These are phyloP conservation scores for Coleophoma crateriformis DNA, from an alignment of 2,329 filamentous ascomycete genomes.

Conservation along the genomic window DNA sequence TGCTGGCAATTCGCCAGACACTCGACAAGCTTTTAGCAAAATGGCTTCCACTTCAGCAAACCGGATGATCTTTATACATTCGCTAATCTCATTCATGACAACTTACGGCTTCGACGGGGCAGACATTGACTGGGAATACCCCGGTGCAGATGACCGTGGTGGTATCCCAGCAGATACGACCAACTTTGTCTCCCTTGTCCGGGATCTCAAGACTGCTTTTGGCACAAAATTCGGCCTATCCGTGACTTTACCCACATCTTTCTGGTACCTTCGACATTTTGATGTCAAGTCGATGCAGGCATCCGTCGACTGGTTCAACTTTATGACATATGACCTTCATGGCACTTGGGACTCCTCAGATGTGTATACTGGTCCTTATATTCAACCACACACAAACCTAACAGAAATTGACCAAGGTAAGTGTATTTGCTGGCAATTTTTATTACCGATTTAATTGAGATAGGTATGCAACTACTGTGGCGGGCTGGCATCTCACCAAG, in stretches of 20 bases:
- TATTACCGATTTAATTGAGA: constrained; percentile 29
- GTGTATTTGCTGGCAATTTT: too few species aligned
- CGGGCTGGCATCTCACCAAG: constrained; percentile 27
- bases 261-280: constrained; percentile 25
- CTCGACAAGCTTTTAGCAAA: constrained; percentile 20
- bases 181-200: constrained; percentile 24
- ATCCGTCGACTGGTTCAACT: constrained; percentile 20
- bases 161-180: constrained; percentile 29
- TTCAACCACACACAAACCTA: constrained; percentile 34
- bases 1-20: neutral
- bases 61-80: constrained; percentile 29
- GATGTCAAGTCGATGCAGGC: constrained; percentile 14
- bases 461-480: constrained; percentile 30
- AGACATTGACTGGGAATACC: constrained; percentile 38
- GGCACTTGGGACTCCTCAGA: constrained; percentile 31
- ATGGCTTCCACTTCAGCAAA: constrained; percentile 24
- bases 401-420: constrained; percentile 25
- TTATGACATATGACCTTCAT: constrained; percentile 22
- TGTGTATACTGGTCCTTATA: constrained; percentile 17
- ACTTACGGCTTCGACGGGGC: constrained; percentile 38
- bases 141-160: constrained; percentile 22
- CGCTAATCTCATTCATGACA: constrained; percentile 31
- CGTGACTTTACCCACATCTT: constrained; percentile 23
- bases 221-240: constrained; percentile 30
- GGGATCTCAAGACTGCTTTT: constrained; percentile 16